These are phyloP conservation scores for Picochlorum sp. DNA, from an alignment of 139 green algal genomes.

Conservation along the genomic window DNA sequence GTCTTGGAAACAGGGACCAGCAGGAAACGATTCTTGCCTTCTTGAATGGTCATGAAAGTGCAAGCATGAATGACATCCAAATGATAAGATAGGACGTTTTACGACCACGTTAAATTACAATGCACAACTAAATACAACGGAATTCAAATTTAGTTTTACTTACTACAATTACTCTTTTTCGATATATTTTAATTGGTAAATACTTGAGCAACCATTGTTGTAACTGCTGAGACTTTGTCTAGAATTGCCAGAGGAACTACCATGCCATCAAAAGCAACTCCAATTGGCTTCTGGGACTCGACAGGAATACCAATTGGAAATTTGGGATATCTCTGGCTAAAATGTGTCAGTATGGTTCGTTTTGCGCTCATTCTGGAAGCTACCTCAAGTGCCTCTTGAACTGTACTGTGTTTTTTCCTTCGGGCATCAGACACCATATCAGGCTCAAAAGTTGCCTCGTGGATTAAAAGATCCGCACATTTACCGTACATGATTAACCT, in stretches of 20 bases:
- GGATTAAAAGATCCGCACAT: slow-evolving; percentile 39
- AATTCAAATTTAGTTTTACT: no score
- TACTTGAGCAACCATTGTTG: slow-evolving; percentile 3
- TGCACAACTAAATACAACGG: no score
- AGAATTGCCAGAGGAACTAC: slow-evolving; percentile 27
- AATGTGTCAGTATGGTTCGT: slow-evolving; percentile 49
- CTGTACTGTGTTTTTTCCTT: slow-evolving; percentile 67
- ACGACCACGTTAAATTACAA: no score
- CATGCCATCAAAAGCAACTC: slow-evolving; percentile 54
- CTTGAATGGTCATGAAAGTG: no score
- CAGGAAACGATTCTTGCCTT: no score
- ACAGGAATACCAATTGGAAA: slow-evolving; percentile 20
- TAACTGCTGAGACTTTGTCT: slow-evolving; percentile 10
- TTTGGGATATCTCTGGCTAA: slow-evolving; percentile 52
- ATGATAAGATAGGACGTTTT: no score
- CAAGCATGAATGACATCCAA: no score
- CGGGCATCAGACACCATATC: slow-evolving; percentile 28
- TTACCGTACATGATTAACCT: slow-evolving; percentile 15
- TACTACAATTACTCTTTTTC: neutral
- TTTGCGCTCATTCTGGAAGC: slow-evolving; percentile 44
- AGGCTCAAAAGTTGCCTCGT: slow-evolving; percentile 56
- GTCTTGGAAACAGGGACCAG: no score
- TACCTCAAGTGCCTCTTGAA: slow-evolving; percentile 47
- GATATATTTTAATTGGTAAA: no score
- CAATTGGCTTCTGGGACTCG: neutral